Evolutionary conservation across 2,329 filamentous ascomycete genomes (phyloP).

Genomic region (Colletotrichum tofieldiae): DNA sequence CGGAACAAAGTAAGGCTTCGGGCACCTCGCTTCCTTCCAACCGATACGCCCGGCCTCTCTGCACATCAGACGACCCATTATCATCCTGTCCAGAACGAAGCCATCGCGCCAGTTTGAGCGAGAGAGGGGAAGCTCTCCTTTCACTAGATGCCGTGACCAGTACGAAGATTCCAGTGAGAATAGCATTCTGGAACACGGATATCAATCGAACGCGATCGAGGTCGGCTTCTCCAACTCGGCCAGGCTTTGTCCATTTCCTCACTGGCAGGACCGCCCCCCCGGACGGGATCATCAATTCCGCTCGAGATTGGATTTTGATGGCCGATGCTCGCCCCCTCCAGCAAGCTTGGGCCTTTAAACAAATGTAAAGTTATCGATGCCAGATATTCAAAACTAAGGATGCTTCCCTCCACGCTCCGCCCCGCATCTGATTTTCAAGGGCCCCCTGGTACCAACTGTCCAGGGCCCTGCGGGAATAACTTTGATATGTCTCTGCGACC

Average conservation of each 20-base stretch:
- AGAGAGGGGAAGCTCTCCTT: neutral
- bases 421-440: neutral
- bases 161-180: neutral
- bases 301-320: too few relatives aligned
- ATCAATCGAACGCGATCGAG: neutral
- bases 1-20: neutral
- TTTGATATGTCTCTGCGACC: conserved; percentile 3
- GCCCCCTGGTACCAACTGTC: neutral
- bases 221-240: neutral
- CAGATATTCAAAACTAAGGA: too few relatives aligned
- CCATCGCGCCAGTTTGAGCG: neutral
- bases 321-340: too few relatives aligned
- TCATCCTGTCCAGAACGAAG: neutral
- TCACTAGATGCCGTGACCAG: neutral
- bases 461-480: neutral
- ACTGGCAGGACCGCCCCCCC: too few relatives aligned
- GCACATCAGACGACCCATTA: neutral
- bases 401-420: neutral
- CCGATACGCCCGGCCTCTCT: neutral
- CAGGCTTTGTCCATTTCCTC: too few relatives aligned
- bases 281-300: too few relatives aligned
- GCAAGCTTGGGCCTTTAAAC: too few relatives aligned
- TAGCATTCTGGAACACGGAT: neutral
- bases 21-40: neutral
- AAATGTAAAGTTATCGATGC: too few relatives aligned